phyloP scores from a whole-genome alignment of 148 eudicot genomes.

The Diospyros kaki region DNA sequence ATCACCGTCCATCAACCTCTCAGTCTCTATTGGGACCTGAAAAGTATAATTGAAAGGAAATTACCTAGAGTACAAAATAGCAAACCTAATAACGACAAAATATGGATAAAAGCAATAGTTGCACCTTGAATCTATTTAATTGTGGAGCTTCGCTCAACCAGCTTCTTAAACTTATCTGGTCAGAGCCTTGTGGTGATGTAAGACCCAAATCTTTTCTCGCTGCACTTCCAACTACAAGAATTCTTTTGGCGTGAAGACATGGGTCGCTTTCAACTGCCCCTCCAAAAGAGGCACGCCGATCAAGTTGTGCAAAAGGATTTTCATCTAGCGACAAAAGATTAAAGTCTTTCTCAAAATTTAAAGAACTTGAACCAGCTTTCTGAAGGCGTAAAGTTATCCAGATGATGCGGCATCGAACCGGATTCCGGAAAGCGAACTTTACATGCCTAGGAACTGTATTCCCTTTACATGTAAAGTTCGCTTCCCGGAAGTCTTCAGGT shows the following conservation, averaged over 20 bases:
- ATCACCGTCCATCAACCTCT: constrained; percentile 67
- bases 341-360: constrained; percentile 58
- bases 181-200: constrained; percentile 50
- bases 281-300: constrained; percentile 79
- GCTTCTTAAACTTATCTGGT: constrained; percentile 57
- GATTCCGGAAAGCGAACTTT: constrained; percentile 64
- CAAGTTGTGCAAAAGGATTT: constrained; percentile 65
- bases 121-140: constrained; percentile 83
- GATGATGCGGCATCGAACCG: constrained; percentile 80
- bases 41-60: constrained; percentile 10
- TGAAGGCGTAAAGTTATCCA: constrained; percentile 77
- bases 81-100: no score
- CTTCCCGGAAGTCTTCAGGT: constrained; percentile 41
- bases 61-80: neutral
- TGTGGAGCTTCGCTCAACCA: constrained; percentile 81
- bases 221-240: constrained; percentile 65
- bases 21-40: constrained; percentile 88
- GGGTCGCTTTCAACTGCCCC: constrained; percentile 61
- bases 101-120: constrained; percentile 12
- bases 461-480: neutral
- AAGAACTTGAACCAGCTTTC: constrained; percentile 68
- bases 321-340: constrained; percentile 82
- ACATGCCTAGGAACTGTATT: constrained; percentile 61
- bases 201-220: constrained; percentile 47
- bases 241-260: constrained; percentile 79